Conservation (phyloP, 2,329 filamentous ascomycete species). For the Neoscytalidium dimidiatum region DNA sequence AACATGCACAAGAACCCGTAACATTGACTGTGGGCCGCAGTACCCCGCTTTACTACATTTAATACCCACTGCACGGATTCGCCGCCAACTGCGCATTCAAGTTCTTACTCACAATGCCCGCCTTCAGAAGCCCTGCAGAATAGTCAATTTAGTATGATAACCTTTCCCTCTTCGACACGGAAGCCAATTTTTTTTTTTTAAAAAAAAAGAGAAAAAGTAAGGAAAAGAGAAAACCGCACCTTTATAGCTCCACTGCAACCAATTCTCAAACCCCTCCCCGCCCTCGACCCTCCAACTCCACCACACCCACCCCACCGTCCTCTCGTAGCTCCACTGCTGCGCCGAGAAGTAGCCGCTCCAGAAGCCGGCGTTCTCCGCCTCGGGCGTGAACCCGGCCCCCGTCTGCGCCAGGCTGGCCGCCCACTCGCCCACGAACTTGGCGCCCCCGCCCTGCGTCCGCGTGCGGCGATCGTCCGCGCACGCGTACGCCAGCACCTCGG, state of each 20-base stretch:
- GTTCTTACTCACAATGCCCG: constrained; percentile 27
- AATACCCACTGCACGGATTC: neutral
- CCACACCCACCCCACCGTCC: constrained; percentile 58
- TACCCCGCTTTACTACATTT: too few species aligned
- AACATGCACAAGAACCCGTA: too few species aligned
- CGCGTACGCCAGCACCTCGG: constrained; percentile 36
- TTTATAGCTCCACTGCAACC: constrained; percentile 50
- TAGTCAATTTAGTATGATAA: neutral
- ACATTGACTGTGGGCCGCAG: too few species aligned
- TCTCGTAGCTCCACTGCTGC: constrained; percentile 58
- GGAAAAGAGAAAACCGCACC: constrained; percentile 39
- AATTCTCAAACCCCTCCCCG: constrained; percentile 43
- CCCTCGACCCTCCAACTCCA: constrained; percentile 59
- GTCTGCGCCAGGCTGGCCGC: constrained; percentile 49
- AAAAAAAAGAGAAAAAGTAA: constrained; percentile 24
- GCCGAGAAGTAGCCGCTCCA: constrained; percentile 61
- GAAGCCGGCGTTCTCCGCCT: constrained; percentile 42
- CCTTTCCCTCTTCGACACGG: neutral
- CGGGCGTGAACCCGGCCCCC: neutral
- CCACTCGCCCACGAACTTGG: constrained; percentile 61
- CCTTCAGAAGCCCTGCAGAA: constrained; percentile 22
- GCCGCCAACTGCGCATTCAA: constrained; percentile 4
- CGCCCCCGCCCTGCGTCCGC: neutral
- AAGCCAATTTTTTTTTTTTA: too few species aligned
- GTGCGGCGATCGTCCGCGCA: neutral